phyloP scores from a whole-genome alignment of 1,284 basidiomycete species.

The Ustilago esculenta region DNA sequence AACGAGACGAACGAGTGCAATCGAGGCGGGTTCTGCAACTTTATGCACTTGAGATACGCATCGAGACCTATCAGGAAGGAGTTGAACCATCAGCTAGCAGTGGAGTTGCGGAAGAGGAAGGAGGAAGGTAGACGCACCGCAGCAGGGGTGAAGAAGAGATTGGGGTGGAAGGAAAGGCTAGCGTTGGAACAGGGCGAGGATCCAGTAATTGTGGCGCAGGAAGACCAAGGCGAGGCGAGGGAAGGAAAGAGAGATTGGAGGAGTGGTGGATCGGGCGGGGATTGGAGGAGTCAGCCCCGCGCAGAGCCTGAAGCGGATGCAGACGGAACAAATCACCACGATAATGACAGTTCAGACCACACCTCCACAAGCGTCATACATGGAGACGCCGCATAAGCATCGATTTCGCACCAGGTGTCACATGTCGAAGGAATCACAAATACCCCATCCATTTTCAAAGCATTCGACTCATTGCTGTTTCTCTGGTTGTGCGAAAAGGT shows the following conservation, averaged over 20 bases:
- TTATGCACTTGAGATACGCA: constrained; percentile 82
- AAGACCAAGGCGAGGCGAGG: not conserved
- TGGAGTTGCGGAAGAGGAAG: constrained; percentile 51
- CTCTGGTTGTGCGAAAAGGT: too few species aligned
- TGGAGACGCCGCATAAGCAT: too few species aligned
- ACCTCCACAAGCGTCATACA: too few species aligned
- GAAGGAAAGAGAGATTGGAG: constrained; percentile 21
- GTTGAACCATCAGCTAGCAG: constrained; percentile 59
- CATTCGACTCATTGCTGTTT: too few species aligned
- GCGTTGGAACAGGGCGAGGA: constrained; percentile 33
- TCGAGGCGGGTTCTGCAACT: constrained; percentile 84
- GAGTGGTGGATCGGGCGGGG: constrained; percentile 22
- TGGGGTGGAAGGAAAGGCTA: constrained; percentile 46
- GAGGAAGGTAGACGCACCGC: constrained; percentile 27
- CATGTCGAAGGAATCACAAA: too few species aligned
- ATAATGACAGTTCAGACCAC: too few species aligned
- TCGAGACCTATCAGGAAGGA: constrained; percentile 44
- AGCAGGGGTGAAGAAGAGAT: constrained; percentile 16
- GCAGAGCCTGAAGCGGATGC: not conserved
- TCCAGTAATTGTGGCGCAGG: not conserved
- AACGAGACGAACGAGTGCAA: constrained; percentile 74
- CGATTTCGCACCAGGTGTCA: too few species aligned
- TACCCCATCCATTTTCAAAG: too few species aligned
- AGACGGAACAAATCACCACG: too few species aligned
- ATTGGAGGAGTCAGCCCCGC: constrained; percentile 34